Evolutionary conservation across 148 eudicot species (phyloP).

Genomic region (Amaranthus cruentus): DNA sequence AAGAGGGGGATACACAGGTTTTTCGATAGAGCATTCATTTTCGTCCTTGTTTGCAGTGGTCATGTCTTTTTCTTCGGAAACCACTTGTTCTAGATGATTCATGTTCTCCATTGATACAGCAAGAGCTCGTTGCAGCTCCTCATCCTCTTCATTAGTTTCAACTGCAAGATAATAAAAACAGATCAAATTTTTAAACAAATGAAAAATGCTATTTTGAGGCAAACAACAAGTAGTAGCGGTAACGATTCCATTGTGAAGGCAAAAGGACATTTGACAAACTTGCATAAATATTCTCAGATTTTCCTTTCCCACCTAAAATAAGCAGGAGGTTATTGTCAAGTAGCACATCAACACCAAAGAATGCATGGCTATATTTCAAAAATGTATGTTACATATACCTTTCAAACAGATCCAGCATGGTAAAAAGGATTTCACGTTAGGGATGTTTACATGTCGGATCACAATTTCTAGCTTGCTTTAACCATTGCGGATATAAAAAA

Average conservation of each 20-base stretch:
- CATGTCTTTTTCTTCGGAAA: slow-evolving; percentile 30
- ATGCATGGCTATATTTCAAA: neutral
- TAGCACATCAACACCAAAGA: neutral
- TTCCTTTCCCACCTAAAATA: neutral
- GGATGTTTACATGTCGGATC: neutral
- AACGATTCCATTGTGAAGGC: neutral
- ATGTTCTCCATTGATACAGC: slow-evolving; percentile 69
- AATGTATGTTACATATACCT: too few relatives aligned
- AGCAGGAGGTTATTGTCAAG: neutral
- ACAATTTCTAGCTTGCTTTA: neutral
- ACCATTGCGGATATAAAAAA: too few relatives aligned
- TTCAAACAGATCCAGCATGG: neutral
- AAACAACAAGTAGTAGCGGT: neutral
- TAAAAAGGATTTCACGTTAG: neutral
- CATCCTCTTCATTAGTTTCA: slow-evolving; percentile 53
- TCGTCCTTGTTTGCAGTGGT: slow-evolving; percentile 30
- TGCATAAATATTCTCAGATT: neutral
- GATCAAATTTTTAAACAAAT: too few relatives aligned
- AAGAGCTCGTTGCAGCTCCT: slow-evolving; percentile 64
- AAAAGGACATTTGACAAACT: neutral
- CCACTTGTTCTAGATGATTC: slow-evolving; percentile 31
- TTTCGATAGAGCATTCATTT: slow-evolving; percentile 30
- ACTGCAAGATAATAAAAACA: slow-evolving; percentile 28
- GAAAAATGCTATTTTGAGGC: neutral
- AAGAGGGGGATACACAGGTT: slow-evolving; percentile 62